These are phyloP conservation scores for Mycena pura DNA, from an alignment of 768 basidiomycete genomes.

Conservation along the genomic window DNA sequence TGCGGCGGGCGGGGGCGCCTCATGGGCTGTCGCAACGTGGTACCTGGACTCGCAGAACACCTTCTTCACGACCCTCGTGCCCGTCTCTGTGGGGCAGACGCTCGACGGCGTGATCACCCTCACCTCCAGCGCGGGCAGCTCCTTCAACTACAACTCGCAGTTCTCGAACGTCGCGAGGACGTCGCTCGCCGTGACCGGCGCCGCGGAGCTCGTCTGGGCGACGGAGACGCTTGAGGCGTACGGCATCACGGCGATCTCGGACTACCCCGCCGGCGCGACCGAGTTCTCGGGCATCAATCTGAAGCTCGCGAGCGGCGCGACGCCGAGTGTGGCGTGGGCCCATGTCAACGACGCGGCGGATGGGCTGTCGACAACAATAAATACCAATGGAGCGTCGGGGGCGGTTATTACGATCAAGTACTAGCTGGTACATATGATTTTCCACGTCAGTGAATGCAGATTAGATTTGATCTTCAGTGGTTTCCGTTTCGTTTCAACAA, in stretches of 20 bases:
- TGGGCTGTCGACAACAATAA: not conserved
- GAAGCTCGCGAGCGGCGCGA: not conserved
- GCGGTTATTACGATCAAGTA: conserved; percentile 11
- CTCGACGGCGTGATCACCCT: conserved; percentile 13
- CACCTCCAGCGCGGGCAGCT: not conserved
- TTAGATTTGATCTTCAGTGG: no score
- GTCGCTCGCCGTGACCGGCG: not conserved
- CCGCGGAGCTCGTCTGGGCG: conserved; percentile 1
- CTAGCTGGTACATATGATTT: no score
- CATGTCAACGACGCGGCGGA: not conserved
- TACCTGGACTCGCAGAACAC: not conserved
- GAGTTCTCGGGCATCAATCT: conserved; percentile 11
- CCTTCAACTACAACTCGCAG: not conserved
- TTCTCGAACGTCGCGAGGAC: conserved; percentile 8
- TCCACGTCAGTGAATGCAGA: no score
- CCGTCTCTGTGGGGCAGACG: not conserved
- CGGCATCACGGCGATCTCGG: not conserved
- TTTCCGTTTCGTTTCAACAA: no score
- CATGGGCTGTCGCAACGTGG: conserved; percentile 4
- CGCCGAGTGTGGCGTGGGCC: not conserved
- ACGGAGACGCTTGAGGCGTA: conserved; percentile 7
- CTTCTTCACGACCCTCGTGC: not conserved
- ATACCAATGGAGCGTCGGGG: not conserved
- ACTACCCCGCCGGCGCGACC: conserved; percentile 11
- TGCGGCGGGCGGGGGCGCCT: conserved; percentile 7